Conservation (phyloP, 2,329 filamentous ascomycete genomes). For the Exophiala calicioides region DNA sequence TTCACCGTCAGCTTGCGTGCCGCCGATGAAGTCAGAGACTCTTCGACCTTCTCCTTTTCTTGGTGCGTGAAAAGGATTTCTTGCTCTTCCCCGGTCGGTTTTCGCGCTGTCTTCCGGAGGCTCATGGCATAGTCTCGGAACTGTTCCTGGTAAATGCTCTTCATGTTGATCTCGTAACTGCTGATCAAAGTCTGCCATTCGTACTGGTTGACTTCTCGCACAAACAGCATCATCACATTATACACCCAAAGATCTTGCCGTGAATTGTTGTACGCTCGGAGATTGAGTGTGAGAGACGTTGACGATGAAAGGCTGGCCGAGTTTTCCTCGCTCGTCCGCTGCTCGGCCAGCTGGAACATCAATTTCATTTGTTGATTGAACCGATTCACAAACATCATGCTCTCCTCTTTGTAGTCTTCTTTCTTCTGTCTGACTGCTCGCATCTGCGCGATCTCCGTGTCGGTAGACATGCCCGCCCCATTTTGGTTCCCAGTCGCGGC, state of each 20-base stretch:
- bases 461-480: slow-evolving; percentile 62
- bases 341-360: slow-evolving; percentile 74
- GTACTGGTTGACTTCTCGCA: slow-evolving; percentile 75
- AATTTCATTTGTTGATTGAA: slow-evolving; percentile 79
- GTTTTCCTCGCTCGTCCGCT: slow-evolving; percentile 67
- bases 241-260: slow-evolving; percentile 82
- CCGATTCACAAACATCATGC: slow-evolving; percentile 72
- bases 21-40: slow-evolving; percentile 64
- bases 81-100: slow-evolving; percentile 72
- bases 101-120: slow-evolving; percentile 79
- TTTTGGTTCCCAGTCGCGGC: slow-evolving; percentile 37
- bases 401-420: slow-evolving; percentile 79
- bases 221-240: slow-evolving; percentile 81
- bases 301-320: slow-evolving; percentile 47
- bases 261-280: slow-evolving; percentile 68
- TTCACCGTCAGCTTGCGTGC: slow-evolving; percentile 92
- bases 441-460: slow-evolving; percentile 80
- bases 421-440: slow-evolving; percentile 92
- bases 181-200: slow-evolving; percentile 81
- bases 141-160: slow-evolving; percentile 76
- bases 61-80: slow-evolving; percentile 87
- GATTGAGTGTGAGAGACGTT: slow-evolving; percentile 63
- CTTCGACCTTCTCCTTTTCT: slow-evolving; percentile 81
- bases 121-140: slow-evolving; percentile 74
- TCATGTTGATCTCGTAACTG: slow-evolving; percentile 76